Base-by-base conservation (phyloP, 805 yeast species). In the Sporopachydermia lactativora region DNA sequence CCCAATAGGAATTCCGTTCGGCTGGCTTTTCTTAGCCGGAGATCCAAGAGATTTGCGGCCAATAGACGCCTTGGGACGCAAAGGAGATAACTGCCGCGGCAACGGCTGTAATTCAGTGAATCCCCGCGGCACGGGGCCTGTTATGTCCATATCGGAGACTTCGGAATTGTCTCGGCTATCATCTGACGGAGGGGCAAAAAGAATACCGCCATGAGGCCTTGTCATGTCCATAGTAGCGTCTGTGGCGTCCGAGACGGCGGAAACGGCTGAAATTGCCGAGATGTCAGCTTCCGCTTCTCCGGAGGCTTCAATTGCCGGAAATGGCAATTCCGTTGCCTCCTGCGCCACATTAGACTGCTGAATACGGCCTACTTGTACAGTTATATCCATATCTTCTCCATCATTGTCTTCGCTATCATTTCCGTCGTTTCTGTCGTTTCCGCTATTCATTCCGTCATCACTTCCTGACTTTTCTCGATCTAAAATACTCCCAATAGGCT, bases 221-320 rank as follows among this genome's bases (percentile, higher is more conserved):
- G 54, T 50, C 17, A 44, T 28, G 8, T 49, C 50, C 45, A 42
- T 49, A 4, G 47, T 35, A 17, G 39, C 34, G 15, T 43, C 47
- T 39, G 28, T 16, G 4, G 17, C 38, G 5, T 17, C 40, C n/a
- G n/a, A n/a, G n/a, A n/a, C n/a, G n/a, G n/a, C n/a, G n/a, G n/a
- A n/a, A n/a, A n/a, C n/a, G n/a, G n/a, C n/a, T n/a, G n/a, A n/a
- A n/a, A n/a, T n/a, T n/a, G n/a, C n/a, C n/a, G n/a, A n/a, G n/a
- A n/a, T n/a, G 19, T 39, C 42, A 11, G 28, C 39, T 35, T 36
- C 35, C 11, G 34, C 39, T 2, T 18, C 38, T 8, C 31, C 31
- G 31, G 13, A 8, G n/a, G 31, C 8, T 8, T 24, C n/a, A 24
- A 24, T 24, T n/a, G n/a, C n/a, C n/a, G n/a, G n/a, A n/a, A n/a